Conservation (phyloP, 169 alveolate genomes). For the Plasmodium vinckei region DNA sequence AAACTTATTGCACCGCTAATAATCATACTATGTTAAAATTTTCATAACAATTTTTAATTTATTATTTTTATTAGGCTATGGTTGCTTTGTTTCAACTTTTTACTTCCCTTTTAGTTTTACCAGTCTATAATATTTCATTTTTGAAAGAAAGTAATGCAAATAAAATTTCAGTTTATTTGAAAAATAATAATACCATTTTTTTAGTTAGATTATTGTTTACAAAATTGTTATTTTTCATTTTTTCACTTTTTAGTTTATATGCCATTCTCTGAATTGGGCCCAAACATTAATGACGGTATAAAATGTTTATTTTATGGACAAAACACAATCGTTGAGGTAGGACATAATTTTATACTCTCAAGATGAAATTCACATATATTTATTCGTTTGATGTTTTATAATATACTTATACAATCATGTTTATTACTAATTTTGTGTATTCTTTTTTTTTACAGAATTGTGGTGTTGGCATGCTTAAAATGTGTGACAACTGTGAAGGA, state of each 20-base stretch:
- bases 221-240: not conserved
- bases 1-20: not conserved
- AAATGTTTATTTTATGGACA: conserved; percentile 32
- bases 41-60: not conserved
- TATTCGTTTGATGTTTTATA: not conserved
- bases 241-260: conserved; percentile 15
- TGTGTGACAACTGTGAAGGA: conserved; percentile 68
- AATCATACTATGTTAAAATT: not conserved
- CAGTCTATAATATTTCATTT: conserved; percentile 59
- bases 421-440: not conserved
- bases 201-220: no score
- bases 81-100: conserved; percentile 56
- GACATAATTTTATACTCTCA: not conserved
- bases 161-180: no score
- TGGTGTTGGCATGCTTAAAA: conserved; percentile 59
- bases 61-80: conserved; percentile 27
- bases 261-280: conserved; percentile 46
- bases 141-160: conserved; percentile 32
- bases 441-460: conserved; percentile 32
- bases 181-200: no score
- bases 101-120: conserved; percentile 51
- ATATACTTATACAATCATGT: not conserved
- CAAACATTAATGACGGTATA: conserved; percentile 44
- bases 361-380: not conserved
- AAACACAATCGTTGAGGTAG: conserved; percentile 59